Base-by-base conservation (phyloP, 805 yeast species). In the Brettanomyces custersianus region DNA sequence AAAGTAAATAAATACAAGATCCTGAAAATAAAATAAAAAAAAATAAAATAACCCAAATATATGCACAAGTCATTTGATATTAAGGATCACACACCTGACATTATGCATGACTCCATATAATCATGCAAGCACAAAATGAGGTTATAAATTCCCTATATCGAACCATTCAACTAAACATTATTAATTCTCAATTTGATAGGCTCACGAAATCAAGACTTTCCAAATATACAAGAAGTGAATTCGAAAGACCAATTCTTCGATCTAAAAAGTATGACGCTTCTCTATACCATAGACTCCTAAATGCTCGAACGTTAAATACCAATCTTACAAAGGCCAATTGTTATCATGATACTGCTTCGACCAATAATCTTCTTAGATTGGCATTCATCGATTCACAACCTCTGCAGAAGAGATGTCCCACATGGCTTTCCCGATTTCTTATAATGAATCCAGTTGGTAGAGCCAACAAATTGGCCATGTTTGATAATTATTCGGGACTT, bases 381-480 rank as follows among this genome's bases (percentile, higher is more conserved):
- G 25, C 34, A 21, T 31, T n/a, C 18, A 22, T 31, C 9, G 20
- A 27, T 15, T 10, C 21, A 3, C 36, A 26, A 16, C 27, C 36
- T 4, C 9, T 25, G 7, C 12, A 24, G 7, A 6, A 13, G 22
- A 17, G 40, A 19, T 22, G 18, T 16, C 40, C 40, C 17, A 8
- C 17, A 8, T 37, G 40, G 40, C 25, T 37, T 10, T 13, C 13
- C 22, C 16, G 20, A 7, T 37, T 37, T 29, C 18, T 34, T 23
- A 18, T 16, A 9, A n/a, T 16, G 8, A 18, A 20, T 7, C 11
- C 24, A 6, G 20, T 20, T 10, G 33, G 33, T 10, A 30, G 22
- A 30, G 5, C 15, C 9, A 19, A 30, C 12, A 18, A 19, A 17
- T 7, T 19, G 16, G 15, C n/a, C 5, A 15, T 30, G 5, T 17